Conservation (phyloP, 2,329 filamentous ascomycete genomes). For the Penicillium sp. region DNA sequence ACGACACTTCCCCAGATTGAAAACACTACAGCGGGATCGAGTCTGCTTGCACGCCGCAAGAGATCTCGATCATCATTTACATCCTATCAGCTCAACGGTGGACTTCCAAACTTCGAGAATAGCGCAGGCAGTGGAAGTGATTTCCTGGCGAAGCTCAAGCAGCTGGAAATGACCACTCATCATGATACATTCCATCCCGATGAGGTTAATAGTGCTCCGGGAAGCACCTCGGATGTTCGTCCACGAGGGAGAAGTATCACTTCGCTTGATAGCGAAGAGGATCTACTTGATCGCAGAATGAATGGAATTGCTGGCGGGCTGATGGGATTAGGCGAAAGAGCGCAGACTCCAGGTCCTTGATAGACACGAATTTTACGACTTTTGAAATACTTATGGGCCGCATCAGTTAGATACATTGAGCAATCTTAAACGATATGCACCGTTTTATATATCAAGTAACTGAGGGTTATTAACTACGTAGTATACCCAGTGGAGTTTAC, state of each 20-base stretch:
- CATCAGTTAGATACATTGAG: neutral
- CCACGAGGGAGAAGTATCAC: conserved; percentile 51
- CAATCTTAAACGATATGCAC: neutral
- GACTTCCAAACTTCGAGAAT: conserved; percentile 16
- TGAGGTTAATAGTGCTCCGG: conserved; percentile 24
- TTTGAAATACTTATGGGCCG: conserved; percentile 8
- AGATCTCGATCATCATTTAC: conserved; percentile 23
- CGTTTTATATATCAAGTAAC: neutral
- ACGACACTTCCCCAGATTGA: conserved; percentile 31
- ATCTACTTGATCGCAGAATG: conserved; percentile 61
- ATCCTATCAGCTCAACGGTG: conserved; percentile 16
- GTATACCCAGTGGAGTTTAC: neutral
- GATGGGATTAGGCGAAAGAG: conserved; percentile 50
- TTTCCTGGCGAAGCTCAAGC: conserved; percentile 26
- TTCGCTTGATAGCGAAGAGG: conserved; percentile 61
- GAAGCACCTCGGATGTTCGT: conserved; percentile 24
- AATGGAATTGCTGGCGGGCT: conserved; percentile 57
- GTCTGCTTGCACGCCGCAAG: conserved; percentile 14
- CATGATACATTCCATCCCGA: conserved; percentile 18
- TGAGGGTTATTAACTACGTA: too few relatives aligned
- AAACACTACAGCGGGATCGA: conserved; percentile 4
- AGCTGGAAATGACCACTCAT: conserved; percentile 18
- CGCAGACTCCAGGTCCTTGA: conserved; percentile 36
- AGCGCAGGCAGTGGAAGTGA: conserved; percentile 13
- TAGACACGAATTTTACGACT: conserved; percentile 4